Evolutionary conservation across 2,329 filamentous ascomycete species (phyloP), one percentile per base, ranked within the genome.

Genomic region (Gremmenia infestans): DNA sequence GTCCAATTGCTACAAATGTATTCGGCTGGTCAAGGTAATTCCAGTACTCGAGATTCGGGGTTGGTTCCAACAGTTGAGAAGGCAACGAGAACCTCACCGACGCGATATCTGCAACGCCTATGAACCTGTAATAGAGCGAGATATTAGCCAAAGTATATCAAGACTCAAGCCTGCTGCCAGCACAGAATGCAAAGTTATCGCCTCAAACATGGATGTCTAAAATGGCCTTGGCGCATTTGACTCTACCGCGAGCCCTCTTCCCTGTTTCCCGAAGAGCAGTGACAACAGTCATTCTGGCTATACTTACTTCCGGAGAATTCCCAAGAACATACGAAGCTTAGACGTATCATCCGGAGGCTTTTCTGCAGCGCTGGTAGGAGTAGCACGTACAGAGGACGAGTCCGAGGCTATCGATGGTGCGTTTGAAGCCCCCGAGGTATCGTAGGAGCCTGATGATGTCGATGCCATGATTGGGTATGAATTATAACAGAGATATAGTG

Each of bases 11-110:
- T 62, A 84, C 76, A 62, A 99, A 97, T 48, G 92, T 90, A 72
- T 96, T 95, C 22, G 93, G 93, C 65, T 91, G 84, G 73, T 99
- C 94, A 71, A 99, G 80, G 70, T 99, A 99, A 69, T 95, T 95
- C 94, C 94, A 99, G 76, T 97, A 99, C 77, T 99, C 94, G 70
- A 99, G 79, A 72, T 99, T 99, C 52, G 94, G 94, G 4, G 90
- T 95, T 37, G 94, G 94, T 73, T 99, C 94, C 68, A 99, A 82
- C 45, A 99, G 85, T 74, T 97, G 93, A 50, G 94, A 91, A 22
- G 94, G 94, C 50, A 99, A 81, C 15, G 93, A 97, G 76, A 99
- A 99, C 65, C 94, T 89, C 60, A 97, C 93, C 55, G 91, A 85
- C 56, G 94, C 94, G 68, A 99, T 94, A 74, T 99, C 94, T 64